Evolutionary conservation across 140 eudicot species (phyloP), one percentile per base, ranked within the genome.

Genomic region (Anethum foeniculum): DNA sequence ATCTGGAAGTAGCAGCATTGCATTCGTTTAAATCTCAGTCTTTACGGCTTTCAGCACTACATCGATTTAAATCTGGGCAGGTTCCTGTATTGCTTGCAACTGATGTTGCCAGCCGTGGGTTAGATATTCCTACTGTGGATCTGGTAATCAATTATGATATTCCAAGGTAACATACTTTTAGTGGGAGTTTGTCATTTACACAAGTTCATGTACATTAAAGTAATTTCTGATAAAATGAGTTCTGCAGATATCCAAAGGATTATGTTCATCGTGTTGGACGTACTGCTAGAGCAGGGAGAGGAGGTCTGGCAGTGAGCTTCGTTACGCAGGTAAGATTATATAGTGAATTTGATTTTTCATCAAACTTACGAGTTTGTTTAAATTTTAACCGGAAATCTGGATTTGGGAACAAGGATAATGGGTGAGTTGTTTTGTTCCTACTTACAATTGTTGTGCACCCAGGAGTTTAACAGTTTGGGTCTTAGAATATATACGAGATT

Each of bases 221-320:
- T 10, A 19, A 21, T 34, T 23, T 34, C 71, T 12, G 60, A 28
- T 52, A 80, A 32, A 13, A 34, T 68, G 62, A 4, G 27, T 34
- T 4, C 39, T 80, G 48, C 80, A 93, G 98, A 84, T 83, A 81
- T 76, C 91, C 97, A 30, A 85, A 87, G 80, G 98, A 93, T 80
- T 93, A 93, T 84, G 90, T 93, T 82, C 98, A 93, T 83, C 98
- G 98, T 76, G 98, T 93, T 81, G 98, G 98, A 41, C 97, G 98
- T 85, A 93, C 98, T 52, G 98, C 98, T 60, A 93, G 98, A 90
- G 98, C 97, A 30, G 98, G 98, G 56, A 90, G 97, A 86, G 96
- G 97, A 52, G 98, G 98, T 51, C 83, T 91, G 64, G 91, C 97
- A 68, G 73, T 93, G 80, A 91, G 96, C 85, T 87, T 93, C 46